These are phyloP conservation scores for Tuber melanosporum DNA, from an alignment of 495 filamentous ascomycete species.

Conservation along the genomic window DNA sequence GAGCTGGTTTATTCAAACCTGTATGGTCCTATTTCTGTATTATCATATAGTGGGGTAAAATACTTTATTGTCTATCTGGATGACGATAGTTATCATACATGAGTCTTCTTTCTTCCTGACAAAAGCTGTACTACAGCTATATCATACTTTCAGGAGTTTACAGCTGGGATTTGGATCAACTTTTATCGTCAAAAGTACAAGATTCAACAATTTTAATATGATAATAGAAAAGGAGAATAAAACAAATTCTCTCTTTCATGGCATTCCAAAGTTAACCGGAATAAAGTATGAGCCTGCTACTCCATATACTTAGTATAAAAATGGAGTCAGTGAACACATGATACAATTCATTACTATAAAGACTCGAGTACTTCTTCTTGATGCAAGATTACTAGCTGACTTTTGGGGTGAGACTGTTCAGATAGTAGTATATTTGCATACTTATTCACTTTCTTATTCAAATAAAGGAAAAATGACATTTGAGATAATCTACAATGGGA, in stretches of 20 bases:
- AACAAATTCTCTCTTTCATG: slow-evolving; percentile 6
- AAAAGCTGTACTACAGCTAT: too few relatives aligned
- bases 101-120: not conserved
- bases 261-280: not conserved
- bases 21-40: not conserved
- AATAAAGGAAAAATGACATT: not conserved
- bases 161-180: not conserved
- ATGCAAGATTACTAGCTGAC: not conserved
- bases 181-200: not conserved
- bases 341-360: not conserved
- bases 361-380: not conserved
- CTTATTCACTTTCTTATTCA: not conserved
- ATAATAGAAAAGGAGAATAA: slow-evolving; percentile 12
- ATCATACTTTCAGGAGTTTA: not conserved
- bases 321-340: not conserved
- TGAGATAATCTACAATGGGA: not conserved
- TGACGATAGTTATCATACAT: not conserved
- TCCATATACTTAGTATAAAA: not conserved
- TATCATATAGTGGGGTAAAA: not conserved
- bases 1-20: not conserved
- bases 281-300: not conserved
- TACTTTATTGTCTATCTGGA: slow-evolving; percentile 14
- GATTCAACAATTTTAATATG: slow-evolving; percentile 5
- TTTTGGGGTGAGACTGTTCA: not conserved
- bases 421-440: not conserved